phyloP scores from a whole-genome alignment of 2,329 filamentous ascomycete species.

The Cordyceps cateniannulata region DNA sequence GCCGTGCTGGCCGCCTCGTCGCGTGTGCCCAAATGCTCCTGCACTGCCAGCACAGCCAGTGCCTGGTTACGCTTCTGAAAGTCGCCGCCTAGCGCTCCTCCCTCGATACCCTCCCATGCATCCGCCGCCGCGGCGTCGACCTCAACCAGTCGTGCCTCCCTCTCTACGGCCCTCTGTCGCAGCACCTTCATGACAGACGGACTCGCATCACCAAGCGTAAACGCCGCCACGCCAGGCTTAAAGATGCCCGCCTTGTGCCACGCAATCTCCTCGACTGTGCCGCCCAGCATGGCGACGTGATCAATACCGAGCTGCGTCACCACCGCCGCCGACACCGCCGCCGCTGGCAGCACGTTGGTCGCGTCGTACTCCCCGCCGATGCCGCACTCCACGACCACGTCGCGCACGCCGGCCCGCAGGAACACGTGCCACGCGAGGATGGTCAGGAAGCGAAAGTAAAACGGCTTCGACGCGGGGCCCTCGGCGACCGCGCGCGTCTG shows the following conservation, averaged over 20 bases:
- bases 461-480: constrained; percentile 64
- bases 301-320: constrained; percentile 82
- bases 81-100: constrained; percentile 36
- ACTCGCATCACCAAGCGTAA: constrained; percentile 22
- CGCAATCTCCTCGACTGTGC: constrained; percentile 70
- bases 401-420: constrained; percentile 64
- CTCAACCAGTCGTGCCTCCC: constrained; percentile 38
- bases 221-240: constrained; percentile 49
- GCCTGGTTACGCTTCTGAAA: constrained; percentile 56
- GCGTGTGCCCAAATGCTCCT: constrained; percentile 44
- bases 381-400: constrained; percentile 84
- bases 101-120: constrained; percentile 35
- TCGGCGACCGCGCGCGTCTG: constrained; percentile 35
- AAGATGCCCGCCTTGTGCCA: constrained; percentile 93
- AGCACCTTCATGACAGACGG: constrained; percentile 46
- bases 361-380: constrained; percentile 92
- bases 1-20: constrained; percentile 14
- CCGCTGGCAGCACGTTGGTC: constrained; percentile 69
- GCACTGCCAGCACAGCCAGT: constrained; percentile 49
- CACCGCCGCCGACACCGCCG: constrained; percentile 61
- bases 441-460: constrained; percentile 89
- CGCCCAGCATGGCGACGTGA: constrained; percentile 73
- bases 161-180: constrained; percentile 51
- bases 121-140: constrained; percentile 32
- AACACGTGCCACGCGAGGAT: constrained; percentile 84